Base-by-base conservation (phyloP, 2,329 filamentous ascomycete species). In the Aspergillus puulaauensis region DNA sequence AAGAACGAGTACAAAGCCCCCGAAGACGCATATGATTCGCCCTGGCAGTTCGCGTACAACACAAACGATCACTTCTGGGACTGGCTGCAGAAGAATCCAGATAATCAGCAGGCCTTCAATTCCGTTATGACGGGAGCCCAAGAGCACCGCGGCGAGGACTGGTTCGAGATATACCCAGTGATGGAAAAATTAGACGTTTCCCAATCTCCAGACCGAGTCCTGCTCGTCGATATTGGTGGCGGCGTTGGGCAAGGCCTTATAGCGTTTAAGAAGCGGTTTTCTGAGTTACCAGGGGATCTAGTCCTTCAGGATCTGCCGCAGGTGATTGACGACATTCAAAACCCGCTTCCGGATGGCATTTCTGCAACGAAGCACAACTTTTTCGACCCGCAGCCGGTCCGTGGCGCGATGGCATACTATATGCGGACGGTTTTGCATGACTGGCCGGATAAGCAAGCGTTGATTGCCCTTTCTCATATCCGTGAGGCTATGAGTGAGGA, bases 191-290 rank as follows among this genome's bases (percentile, higher is more conserved):
- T 63, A 12, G 11, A 4, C 4, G 17, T n/a, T 4, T 17, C 35
- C 11, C 21, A 24, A 35, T 11, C 33, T 27, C 12, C 50, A 1
- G 55, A 63, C 12, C 52, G 51, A 12, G 50, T 41, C 4, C 31
- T 64, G 4, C 56, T 77, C 7, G 70, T 77, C 21, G 74, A 78
- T 49, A 61, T 77, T n/a, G 75, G 73, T 6, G 75, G 75, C 9
- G 70, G 70, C 50, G 63, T 64, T 14, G 75, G 74, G 8, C 62
- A 73, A 17, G 73, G 77, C 54, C 37, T 73, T 17, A 58, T 57
- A 1, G 61, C 54, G 5, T 64, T 77, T n/a, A 61, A 68, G 8
- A 54, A 64, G 11, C 54, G 50, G 3, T 67, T 69, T 31, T 73
- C 75, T 0, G 59, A 68, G 0, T 41, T 70, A 3, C 66, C 64